Base-by-base conservation (phyloP, 2,329 filamentous ascomycete species). In the Elsinoe australis region DNA sequence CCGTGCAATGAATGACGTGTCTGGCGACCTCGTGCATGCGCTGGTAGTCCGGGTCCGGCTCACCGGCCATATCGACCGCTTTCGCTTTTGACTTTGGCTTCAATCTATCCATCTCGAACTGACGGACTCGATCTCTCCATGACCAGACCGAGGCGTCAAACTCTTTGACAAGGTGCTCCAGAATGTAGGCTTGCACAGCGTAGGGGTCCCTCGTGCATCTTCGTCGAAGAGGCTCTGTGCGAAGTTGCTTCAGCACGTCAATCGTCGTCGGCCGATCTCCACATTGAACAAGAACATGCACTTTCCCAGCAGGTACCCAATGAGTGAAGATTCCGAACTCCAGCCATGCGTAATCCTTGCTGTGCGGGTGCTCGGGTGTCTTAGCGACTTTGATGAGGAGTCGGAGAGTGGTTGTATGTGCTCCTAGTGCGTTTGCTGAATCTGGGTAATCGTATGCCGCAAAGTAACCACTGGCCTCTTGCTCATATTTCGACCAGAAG, bases 1-100 rank as follows among this genome's bases (percentile, higher is more conserved):
- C 56, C 3, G 50, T 47, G 8, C 50, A 57, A 33, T 58, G 55
- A 44, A 55, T 53, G 8, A 52, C 47, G 31, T 58, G 55, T 10
- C 55, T 29, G 1, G 55, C 51, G 7, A 57, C 41, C 18, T 58
- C 56, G 47, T 29, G 26, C 26, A 29, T 29, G 26, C 26, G 26
- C 12, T 29, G 26, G 12, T 29, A 29, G 12, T 29, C 26, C 7
- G 26, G 26, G 7, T 29, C 26, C 26, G 26, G 26, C 12, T 6
- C n/a, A n/a, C n/a, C 7, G 26, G 12, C 26, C 26, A 29, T 29
- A 12, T 29, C 12, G 26, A 29, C 6, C 26, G 12, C 26, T 44
- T 12, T 9, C 47, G 49, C 8, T 39, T 19, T 10, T 45, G 35
- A 12, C 49, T 15, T 12, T 32, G 18, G n/a, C 14, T 29, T 24